Conservation (phyloP, 306 rosid species). For the Fragaria ananassa region DNA sequence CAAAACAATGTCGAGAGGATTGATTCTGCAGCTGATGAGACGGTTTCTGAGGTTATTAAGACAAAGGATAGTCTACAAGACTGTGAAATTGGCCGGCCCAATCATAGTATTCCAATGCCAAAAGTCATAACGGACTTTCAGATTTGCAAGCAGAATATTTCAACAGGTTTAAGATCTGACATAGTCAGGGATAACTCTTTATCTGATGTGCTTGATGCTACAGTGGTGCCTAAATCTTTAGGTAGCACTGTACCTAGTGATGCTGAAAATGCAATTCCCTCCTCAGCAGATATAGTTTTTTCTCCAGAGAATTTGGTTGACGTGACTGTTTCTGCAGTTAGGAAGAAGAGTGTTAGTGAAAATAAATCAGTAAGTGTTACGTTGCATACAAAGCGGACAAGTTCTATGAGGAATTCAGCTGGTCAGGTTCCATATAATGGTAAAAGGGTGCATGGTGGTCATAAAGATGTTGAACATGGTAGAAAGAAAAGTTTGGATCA, state of each 20-base stretch:
- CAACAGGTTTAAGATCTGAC: slow-evolving; percentile 4
- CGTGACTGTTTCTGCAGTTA: not conserved
- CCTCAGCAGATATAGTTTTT: slow-evolving; percentile 7
- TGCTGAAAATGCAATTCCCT: not conserved
- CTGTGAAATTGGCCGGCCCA: slow-evolving; percentile 5
- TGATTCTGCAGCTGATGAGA: slow-evolving; percentile 12
- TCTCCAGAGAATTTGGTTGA: slow-evolving; percentile 4
- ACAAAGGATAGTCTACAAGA: not conserved
- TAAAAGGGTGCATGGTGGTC: not conserved
- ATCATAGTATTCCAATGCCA: not conserved
- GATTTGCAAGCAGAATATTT: slow-evolving; percentile 13
- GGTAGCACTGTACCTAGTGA: not conserved
- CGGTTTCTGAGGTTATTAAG: not conserved
- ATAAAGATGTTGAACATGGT: not conserved
- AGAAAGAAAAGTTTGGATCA: not conserved
- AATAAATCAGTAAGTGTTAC: not conserved
- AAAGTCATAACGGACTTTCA: not conserved
- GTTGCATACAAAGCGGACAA: not conserved
- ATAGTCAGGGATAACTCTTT: slow-evolving; percentile 5
- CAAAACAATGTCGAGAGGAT: not conserved
- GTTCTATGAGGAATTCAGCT: not conserved
- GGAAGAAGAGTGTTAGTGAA: not conserved
- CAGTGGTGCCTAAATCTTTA: not conserved
- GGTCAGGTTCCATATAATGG: not conserved
- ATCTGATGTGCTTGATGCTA: slow-evolving; percentile 13